Base-by-base conservation (phyloP, 176 grass and related monocot genomes). In the Saccharum officinarum region DNA sequence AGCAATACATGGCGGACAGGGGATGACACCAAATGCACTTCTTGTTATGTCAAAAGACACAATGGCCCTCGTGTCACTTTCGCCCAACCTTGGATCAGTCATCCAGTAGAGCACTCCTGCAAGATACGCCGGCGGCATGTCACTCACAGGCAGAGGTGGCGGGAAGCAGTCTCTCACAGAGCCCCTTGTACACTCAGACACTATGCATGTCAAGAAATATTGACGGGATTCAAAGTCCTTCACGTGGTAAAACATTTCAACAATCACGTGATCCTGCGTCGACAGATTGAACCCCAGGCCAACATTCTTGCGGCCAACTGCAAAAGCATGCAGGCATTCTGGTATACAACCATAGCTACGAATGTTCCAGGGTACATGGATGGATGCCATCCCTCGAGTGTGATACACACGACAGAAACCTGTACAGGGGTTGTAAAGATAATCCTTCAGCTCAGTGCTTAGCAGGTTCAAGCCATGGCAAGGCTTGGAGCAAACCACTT, bases 401-500 rank as follows among this genome's bases (percentile, higher is more conserved):
- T 1, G 3, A 14, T 37, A 36, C 14, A 0, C 14, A 17, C 0
- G 10, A 0, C 6, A 17, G 38, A 63, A 86, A 63, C 76, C 52
- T 4, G 26, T 86, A 9, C 37, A 78, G 36, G 84, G 84, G 76
- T 86, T 86, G 84, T 63, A 86, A 7, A 86, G 55, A 28, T 72
- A 80, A 10, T 86, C 67, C 76, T 50, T 55, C 0, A 5, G 46
- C 20, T 71, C 76, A 12, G 7, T 65, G 42, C 67, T 86, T 86
- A 86, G 1, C 25, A 73, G 84, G 30, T 86, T 86, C 76, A 86
- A 6, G 0, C 76, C 84, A 86, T 73, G 75, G 40, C 76, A 86
- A 39, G 84, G 84, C 30, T 86, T 86, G 54, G 84, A 67, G 61
- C 78, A 80, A 36, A 80, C 62, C 1, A 80, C 62, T 17, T 67